A percentile compares a stretch with the other conserved stretches of the same genome.
These are phyloP conservation scores for Penicillium bialowiezense DNA, from an alignment of 495 filamentous ascomycete genomes.

Conservation along the genomic window DNA sequence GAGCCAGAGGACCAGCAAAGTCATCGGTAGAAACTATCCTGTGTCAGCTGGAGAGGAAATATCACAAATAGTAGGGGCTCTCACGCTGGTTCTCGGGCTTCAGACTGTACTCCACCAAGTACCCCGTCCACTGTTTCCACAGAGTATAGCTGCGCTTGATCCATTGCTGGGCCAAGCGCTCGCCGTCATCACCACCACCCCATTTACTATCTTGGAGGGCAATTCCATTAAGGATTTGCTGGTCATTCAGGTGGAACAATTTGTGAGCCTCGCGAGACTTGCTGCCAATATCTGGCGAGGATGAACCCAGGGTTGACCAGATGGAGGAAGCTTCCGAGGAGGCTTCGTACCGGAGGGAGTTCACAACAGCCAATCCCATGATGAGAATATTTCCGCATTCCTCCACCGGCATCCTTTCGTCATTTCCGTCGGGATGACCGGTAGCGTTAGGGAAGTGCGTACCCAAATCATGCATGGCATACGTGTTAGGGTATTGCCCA, in stretches of 20 bases:
- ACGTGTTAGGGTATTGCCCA: slow-evolving; percentile 86
- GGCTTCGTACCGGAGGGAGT: slow-evolving; percentile 69
- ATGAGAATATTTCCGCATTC: slow-evolving; percentile 96
- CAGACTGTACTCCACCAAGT: slow-evolving; percentile 82
- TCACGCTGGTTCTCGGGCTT: slow-evolving; percentile 78
- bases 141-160: slow-evolving; percentile 66
- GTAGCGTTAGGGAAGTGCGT: slow-evolving; percentile 88
- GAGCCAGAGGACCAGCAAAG: slow-evolving; percentile 89
- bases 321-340: slow-evolving; percentile 52
- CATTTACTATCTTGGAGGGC: slow-evolving; percentile 50
- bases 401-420: slow-evolving; percentile 97
- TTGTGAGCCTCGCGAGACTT: slow-evolving; percentile 22
- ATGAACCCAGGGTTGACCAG: slow-evolving; percentile 42
- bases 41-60: not conserved
- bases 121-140: slow-evolving; percentile 92
- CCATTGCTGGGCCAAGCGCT: slow-evolving; percentile 54
- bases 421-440: slow-evolving; percentile 79
- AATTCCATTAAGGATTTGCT: slow-evolving; percentile 44
- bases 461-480: slow-evolving; percentile 93
- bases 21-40: slow-evolving; percentile 76
- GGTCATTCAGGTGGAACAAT: slow-evolving; percentile 41
- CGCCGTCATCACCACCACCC: slow-evolving; percentile 49
- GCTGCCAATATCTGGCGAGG: slow-evolving; percentile 10
- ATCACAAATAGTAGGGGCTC: slow-evolving; percentile 5
- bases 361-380: slow-evolving; percentile 85